A percentile compares a stretch with the other conserved stretches of the same genome.
phyloP scores from a whole-genome alignment of 2,329 filamentous ascomycete genomes.

The Fusarium sp. region DNA sequence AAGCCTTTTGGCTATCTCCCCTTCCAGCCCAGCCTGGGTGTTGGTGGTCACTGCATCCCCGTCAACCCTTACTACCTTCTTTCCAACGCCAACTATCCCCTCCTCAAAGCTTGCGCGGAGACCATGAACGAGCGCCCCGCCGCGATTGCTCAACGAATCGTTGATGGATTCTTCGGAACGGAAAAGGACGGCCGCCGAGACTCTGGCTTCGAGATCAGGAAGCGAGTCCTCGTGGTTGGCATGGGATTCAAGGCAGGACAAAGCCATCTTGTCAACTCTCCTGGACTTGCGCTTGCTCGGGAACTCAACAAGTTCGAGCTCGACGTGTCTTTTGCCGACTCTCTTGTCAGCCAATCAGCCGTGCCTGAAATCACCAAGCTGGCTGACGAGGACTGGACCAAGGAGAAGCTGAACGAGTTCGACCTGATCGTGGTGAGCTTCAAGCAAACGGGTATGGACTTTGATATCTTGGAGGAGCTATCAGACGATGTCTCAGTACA shows the following conservation, averaged over 20 bases:
- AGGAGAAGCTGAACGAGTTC: constrained; percentile 28
- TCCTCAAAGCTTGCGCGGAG: constrained; percentile 57
- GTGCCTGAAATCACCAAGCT: constrained; percentile 29
- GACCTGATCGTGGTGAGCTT: constrained; percentile 35
- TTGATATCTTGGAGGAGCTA: constrained; percentile 19
- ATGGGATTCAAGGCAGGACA: constrained; percentile 42
- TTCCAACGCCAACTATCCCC: constrained; percentile 58
- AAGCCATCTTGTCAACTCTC: constrained; percentile 38
- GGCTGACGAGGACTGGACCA: constrained; percentile 28
- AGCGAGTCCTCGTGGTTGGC: constrained; percentile 32
- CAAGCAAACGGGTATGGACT: constrained; percentile 30
- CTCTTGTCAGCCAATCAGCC: constrained; percentile 30
- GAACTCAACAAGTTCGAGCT: constrained; percentile 27
- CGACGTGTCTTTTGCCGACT: constrained; percentile 34
- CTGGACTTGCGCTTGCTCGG: constrained; percentile 26
- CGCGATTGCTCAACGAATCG: constrained; percentile 19
- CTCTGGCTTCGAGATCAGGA: constrained; percentile 17
- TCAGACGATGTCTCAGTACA: constrained; percentile 17
- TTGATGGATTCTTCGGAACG: neutral
- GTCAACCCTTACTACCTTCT: constrained; percentile 66
- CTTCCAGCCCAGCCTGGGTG: constrained; percentile 59
- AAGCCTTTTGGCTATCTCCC: constrained; percentile 67
- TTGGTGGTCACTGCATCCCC: constrained; percentile 68
- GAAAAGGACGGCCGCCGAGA: constrained; percentile 11
- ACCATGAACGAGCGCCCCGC: constrained; percentile 56